Evolutionary conservation across 2,329 filamentous ascomycete species (phyloP), one percentile per base, ranked within the genome.

Genomic region (Exophiala dermatitidis): DNA sequence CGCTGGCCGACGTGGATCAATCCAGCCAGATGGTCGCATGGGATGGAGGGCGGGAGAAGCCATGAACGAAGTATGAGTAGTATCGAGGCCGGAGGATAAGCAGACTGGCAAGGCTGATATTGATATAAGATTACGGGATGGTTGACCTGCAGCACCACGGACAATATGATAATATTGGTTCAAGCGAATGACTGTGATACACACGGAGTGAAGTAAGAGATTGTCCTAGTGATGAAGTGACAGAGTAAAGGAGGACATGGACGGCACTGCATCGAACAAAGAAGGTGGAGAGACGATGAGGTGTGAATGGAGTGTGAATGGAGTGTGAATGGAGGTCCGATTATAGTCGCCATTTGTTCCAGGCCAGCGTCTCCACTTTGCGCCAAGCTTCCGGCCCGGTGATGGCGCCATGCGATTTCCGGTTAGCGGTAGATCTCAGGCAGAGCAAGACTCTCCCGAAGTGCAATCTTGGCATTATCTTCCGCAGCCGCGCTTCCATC

Each of bases 1-100:
- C 46, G 68, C 72, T 49, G 70, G 69, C 56, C 54, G 56, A 29
- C 53, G 53, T 42, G 49, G 53, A 42, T 60, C 58, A 34, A 60
- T 33, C 41, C 42, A 50, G 7, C 54, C 51, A 10, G 48, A 43
- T 19, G 52, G 51, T 38, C 46, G 50, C n/a, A 45, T 50, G 4
- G 57, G 51, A n/a, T 56, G 57, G n/a, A 57, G 42, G 5, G 54
- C 50, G 19, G 57, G 54, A 26, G 57, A 59, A 29, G 57, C 57
- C 57, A 59, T 59, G 46, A 19, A 8, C 3, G n/a, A 10, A 34
- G 42, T 31, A 45, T 38, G 6, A 38, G 19, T n/a, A 38, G 6
- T 8, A n/a, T 41, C 38, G 10, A 41, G 19, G 19, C 19, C 19
- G 19, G 19, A 19, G 19, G 19, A 19, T 19, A 19, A 19, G 19